Evolutionary conservation across 148 eudicot genomes (phyloP).

Genomic region (Persicaria maculosa): DNA sequence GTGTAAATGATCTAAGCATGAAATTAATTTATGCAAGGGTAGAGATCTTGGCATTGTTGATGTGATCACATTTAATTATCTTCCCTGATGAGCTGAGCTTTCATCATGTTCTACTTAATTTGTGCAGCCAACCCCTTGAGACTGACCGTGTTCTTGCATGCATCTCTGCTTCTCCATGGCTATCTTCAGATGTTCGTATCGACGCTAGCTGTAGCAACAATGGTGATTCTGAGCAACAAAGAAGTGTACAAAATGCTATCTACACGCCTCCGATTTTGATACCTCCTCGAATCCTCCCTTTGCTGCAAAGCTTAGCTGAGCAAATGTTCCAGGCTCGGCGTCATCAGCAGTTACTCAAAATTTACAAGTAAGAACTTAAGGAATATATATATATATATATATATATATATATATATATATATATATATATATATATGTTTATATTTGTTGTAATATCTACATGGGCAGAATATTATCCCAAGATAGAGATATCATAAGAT

Average conservation of each 20-base stretch:
- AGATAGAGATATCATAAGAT: no score
- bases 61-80: background rate
- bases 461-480: no score
- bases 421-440: no score
- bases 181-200: slow-evolving; percentile 57
- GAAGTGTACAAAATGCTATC: slow-evolving; percentile 56
- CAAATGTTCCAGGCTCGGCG: slow-evolving; percentile 96
- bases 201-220: slow-evolving; percentile 54
- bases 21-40: background rate
- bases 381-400: no score
- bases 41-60: background rate
- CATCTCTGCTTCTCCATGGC: slow-evolving; percentile 80
- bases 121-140: slow-evolving; percentile 86
- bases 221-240: slow-evolving; percentile 47
- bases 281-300: slow-evolving; percentile 80
- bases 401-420: no score
- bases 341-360: slow-evolving; percentile 72
- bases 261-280: slow-evolving; percentile 89
- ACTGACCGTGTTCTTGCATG: slow-evolving; percentile 95
- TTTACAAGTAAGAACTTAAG: slow-evolving; percentile 53
- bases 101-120: background rate
- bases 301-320: slow-evolving; percentile 80
- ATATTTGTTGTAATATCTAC: no score
- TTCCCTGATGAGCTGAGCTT: background rate
- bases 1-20: background rate